These are phyloP conservation scores for Ascochyta rabiei DNA, from an alignment of 2,329 filamentous ascomycete species.

Conservation along the genomic window DNA sequence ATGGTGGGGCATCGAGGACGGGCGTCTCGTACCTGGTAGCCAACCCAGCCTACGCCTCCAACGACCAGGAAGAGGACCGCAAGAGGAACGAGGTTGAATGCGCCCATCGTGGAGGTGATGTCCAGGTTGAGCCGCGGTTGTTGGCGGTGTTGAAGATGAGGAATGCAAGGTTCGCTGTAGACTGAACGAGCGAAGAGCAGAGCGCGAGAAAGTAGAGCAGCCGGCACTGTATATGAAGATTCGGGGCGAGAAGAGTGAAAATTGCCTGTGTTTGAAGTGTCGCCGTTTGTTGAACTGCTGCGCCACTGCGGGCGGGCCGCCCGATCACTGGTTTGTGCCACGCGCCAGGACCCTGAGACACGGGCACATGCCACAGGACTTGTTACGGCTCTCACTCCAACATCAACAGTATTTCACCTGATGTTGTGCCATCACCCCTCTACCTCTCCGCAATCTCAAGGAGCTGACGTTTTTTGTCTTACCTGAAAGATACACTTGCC, in stretches of 20 bases:
- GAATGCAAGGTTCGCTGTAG: too few species aligned
- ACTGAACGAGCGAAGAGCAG: not conserved
- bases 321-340: constrained; percentile 8
- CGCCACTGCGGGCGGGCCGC: constrained; percentile 1
- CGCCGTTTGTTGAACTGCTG: constrained; percentile 5
- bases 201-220: not conserved
- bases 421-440: too few species aligned
- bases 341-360: constrained; percentile 1
- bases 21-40: constrained; percentile 61
- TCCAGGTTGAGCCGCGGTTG: constrained; percentile 2
- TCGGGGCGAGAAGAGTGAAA: not conserved
- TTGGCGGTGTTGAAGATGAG: not conserved
- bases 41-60: constrained; percentile 65
- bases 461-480: too few species aligned
- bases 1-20: not conserved
- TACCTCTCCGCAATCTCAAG: too few species aligned
- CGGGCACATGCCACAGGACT: constrained; percentile 1
- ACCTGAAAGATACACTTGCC: too few species aligned
- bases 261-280: not conserved
- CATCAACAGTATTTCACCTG: too few species aligned
- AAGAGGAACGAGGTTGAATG: constrained; percentile 66
- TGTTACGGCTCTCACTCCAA: not conserved
- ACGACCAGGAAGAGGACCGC: constrained; percentile 67
- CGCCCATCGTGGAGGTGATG: constrained; percentile 41
- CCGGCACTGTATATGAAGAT: not conserved